phyloP scores from a whole-genome alignment of 495 filamentous ascomycete genomes.

The Penicillium malachiteum region DNA sequence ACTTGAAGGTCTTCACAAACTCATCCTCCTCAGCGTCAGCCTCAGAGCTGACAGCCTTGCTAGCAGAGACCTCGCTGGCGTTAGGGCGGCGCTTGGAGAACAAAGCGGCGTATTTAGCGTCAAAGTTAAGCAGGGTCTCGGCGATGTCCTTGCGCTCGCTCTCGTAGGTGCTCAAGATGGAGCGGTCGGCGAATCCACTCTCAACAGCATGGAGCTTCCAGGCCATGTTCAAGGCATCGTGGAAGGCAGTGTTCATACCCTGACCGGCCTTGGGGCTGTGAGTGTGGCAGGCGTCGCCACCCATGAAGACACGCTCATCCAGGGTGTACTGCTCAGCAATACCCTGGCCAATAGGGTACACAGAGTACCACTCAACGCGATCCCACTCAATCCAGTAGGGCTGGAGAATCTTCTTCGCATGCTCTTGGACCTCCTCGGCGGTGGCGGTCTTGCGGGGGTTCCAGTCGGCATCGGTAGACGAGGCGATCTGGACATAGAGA shows the following conservation, averaged over 20 bases:
- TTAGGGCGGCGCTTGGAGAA: constrained; percentile 62
- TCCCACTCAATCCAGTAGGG: constrained; percentile 59
- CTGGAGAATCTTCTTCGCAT: constrained; percentile 61
- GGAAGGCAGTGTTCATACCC: constrained; percentile 53
- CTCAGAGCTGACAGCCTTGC: constrained; percentile 27
- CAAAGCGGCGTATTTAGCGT: constrained; percentile 62
- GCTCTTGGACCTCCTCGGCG: constrained; percentile 58
- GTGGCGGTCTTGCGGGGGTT: constrained; percentile 51
- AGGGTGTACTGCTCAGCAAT: constrained; percentile 60
- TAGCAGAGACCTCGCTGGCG: constrained; percentile 54
- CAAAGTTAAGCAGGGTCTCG: constrained; percentile 69
- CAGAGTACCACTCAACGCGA: constrained; percentile 59
- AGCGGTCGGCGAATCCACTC: constrained; percentile 56
- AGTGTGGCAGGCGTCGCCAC: constrained; percentile 64
- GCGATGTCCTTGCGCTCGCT: constrained; percentile 70
- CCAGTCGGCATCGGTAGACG: constrained; percentile 60
- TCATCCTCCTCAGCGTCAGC: constrained; percentile 52
- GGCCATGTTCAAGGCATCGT: constrained; percentile 67
- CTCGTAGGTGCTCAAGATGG: constrained; percentile 67
- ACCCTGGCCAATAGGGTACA: constrained; percentile 63
- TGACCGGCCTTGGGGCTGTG: constrained; percentile 69
- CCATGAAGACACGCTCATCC: constrained; percentile 58
- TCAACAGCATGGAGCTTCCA: constrained; percentile 78
- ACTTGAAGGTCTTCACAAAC: constrained; percentile 66
- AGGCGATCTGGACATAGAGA: constrained; percentile 72